Evolutionary conservation across 352 stramenopile species (phyloP).

Genomic region (Globisporangium acanthophoron): DNA sequence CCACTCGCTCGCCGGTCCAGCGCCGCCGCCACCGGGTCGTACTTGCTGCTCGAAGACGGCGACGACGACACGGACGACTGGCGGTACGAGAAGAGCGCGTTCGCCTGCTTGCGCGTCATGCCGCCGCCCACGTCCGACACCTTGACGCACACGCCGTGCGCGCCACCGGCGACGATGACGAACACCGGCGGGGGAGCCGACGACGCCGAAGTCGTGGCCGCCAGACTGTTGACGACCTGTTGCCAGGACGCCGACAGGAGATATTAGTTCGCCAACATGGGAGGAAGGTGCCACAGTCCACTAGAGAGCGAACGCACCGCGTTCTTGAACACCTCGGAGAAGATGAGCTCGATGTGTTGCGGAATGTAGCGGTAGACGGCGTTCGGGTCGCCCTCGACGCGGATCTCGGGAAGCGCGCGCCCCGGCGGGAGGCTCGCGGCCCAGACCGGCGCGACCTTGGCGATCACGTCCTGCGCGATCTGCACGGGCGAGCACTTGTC

Average conservation of each 20-base stretch:
- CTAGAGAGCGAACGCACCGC: slow-evolving; percentile 23
- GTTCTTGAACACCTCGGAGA: slow-evolving; percentile 80
- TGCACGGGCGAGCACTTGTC: slow-evolving; percentile 61
- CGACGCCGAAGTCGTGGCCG: slow-evolving; percentile 6
- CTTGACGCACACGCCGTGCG: slow-evolving; percentile 76
- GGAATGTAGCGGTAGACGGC: slow-evolving; percentile 77
- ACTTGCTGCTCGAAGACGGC: slow-evolving; percentile 19
- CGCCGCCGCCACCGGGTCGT: slow-evolving; percentile 66
- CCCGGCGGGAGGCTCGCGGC: slow-evolving; percentile 31
- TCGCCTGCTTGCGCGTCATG: slow-evolving; percentile 71
- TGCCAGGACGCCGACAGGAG: not conserved
- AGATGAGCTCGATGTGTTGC: slow-evolving; percentile 78
- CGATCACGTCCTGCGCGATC: slow-evolving; percentile 54
- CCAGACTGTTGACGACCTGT: slow-evolving; percentile 50
- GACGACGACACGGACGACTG: slow-evolving; percentile 19
- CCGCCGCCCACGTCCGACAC: slow-evolving; percentile 70
- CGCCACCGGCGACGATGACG: slow-evolving; percentile 57
- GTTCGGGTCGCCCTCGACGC: slow-evolving; percentile 38
- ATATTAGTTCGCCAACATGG: not conserved
- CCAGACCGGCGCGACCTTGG: slow-evolving; percentile 53
- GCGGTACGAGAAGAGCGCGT: slow-evolving; percentile 63
- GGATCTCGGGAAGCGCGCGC: slow-evolving; percentile 49
- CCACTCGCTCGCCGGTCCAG: slow-evolving; percentile 60
- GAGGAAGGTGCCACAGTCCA: not conserved
- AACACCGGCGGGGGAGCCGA: slow-evolving; percentile 42